Evolutionary conservation across 2,329 filamentous ascomycete species (phyloP), one percentile per base, ranked within the genome.

Genomic region (Boeremia lycopersici): DNA sequence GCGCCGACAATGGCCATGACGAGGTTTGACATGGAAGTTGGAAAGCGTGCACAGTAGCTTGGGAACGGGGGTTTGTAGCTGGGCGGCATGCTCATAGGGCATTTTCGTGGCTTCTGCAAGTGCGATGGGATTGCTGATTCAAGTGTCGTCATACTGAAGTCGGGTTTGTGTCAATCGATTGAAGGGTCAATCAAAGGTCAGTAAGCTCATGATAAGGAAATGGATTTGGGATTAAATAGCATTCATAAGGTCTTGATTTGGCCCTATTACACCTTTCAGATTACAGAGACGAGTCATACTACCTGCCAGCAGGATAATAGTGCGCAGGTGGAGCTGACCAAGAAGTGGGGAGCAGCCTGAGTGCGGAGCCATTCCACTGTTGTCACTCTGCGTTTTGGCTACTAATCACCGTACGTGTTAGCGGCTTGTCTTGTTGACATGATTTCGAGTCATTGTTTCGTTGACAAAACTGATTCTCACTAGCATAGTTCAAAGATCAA

Each of bases 1-100:
- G 65, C 70, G 23, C 74, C 73, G 30, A 76, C 65, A 13, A 71
- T 66, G 4, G 70, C 73, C 60, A 76, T 72, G 12, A 72, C 72
- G 7, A 75, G 62, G 35, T 67, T 61, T 29, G 71, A 62, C 38
- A 67, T 67, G 6, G 61, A 57, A 4, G 54, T 54, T 2, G 70
- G 64, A 53, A 76, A 77, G 23, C 73, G 65, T 9, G 74, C 67
- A 33, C 57, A 62, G 45, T 73, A 74, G 39, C 61, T 63, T 7
- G 69, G 69, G 40, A 71, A 73, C 0, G 69, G 70, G 7, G 71
- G 70, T 6, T 60, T 47, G 43, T 70, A 71, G 25, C 67, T 58
- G 1, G 59, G 26, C 4, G 69, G 68, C 8, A 60, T 65, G 44
- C 42, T 61, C 10, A 62, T 36, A 2, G 64, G 62, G 6, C 53